phyloP scores from a whole-genome alignment of 805 yeast genomes.

The Zygosaccharomyces pseudorouxii region DNA sequence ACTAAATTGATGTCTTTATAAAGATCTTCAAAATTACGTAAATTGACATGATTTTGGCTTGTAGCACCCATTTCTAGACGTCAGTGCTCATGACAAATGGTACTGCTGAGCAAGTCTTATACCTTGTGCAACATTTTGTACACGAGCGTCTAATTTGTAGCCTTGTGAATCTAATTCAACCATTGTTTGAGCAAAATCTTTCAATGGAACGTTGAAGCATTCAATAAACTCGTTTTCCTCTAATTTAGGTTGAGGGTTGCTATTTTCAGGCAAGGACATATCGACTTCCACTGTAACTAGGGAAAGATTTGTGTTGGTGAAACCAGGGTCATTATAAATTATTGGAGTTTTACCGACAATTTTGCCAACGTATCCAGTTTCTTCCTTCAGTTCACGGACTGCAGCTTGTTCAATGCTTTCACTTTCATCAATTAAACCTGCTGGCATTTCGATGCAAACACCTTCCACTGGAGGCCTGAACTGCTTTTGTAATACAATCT shows the following conservation, averaged over 20 bases:
- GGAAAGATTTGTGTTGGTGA: conserved; percentile 81
- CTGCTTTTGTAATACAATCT: conserved; percentile 72
- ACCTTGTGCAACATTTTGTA: conserved; percentile 84
- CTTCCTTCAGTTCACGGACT: conserved; percentile 80
- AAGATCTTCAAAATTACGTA: too few relatives aligned
- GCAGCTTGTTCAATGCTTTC: conserved; percentile 81
- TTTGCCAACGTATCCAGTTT: conserved; percentile 84
- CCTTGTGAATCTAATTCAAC: conserved; percentile 55
- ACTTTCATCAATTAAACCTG: conserved; percentile 84
- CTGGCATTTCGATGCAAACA: conserved; percentile 90
- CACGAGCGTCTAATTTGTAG: conserved; percentile 77
- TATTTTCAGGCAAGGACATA: conserved; percentile 57
- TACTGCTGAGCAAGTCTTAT: conserved; percentile 49
- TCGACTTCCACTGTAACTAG: conserved; percentile 79
- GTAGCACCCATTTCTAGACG: neutral
- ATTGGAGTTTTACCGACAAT: conserved; percentile 45
- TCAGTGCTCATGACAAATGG: neutral
- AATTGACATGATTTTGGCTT: neutral
- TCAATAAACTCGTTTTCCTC: conserved; percentile 94
- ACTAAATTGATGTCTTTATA: too few relatives aligned
- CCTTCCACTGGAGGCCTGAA: conserved; percentile 90
- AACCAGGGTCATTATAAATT: conserved; percentile 77
- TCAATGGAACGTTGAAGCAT: conserved; percentile 68
- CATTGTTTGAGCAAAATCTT: conserved; percentile 51
- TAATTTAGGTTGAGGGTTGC: conserved; percentile 63